A percentile compares a stretch with the other conserved stretches of the same genome.
Evolutionary conservation across 805 yeast genomes (phyloP).

Genomic region (Scheffersomyces amazonensis): DNA sequence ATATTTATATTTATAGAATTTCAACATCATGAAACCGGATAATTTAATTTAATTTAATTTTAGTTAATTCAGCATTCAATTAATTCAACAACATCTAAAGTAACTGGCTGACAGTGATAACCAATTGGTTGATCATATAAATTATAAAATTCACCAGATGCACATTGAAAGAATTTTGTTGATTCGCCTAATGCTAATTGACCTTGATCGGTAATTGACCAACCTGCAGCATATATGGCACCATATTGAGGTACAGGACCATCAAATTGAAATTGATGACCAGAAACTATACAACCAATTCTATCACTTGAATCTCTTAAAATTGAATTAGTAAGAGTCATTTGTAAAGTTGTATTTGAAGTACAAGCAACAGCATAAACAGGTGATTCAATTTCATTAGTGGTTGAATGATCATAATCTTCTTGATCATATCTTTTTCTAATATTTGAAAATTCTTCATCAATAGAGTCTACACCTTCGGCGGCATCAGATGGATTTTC

Average conservation of each 20-base stretch:
- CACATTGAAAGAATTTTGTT: constrained; percentile 35
- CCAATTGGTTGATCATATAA: constrained; percentile 32
- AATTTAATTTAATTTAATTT: too few relatives aligned
- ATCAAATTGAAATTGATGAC: constrained; percentile 40
- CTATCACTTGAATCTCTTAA: constrained; percentile 28
- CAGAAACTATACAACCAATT: constrained; percentile 36
- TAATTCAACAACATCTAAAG: constrained; percentile 34
- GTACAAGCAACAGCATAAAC: constrained; percentile 28
- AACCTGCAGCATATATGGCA: constrained; percentile 35
- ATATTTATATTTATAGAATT: not conserved
- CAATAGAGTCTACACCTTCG: not conserved
- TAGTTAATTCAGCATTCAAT: constrained; percentile 28
- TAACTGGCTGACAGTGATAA: constrained; percentile 33
- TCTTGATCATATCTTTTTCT: constrained; percentile 2
- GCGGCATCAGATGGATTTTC: not conserved
- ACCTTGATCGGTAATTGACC: constrained; percentile 34
- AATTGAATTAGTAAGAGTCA: constrained; percentile 27
- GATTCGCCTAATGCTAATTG: constrained; percentile 30
- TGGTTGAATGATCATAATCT: constrained; percentile 5
- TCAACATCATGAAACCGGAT: not conserved
- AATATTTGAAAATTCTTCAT: not conserved
- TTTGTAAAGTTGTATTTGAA: constrained; percentile 19
- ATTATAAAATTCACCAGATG: constrained; percentile 38
- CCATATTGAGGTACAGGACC: constrained; percentile 41
- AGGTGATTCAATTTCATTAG: constrained; percentile 14